Conservation (phyloP, 768 basidiomycete genomes). For the Gymnopilus dilepis region DNA sequence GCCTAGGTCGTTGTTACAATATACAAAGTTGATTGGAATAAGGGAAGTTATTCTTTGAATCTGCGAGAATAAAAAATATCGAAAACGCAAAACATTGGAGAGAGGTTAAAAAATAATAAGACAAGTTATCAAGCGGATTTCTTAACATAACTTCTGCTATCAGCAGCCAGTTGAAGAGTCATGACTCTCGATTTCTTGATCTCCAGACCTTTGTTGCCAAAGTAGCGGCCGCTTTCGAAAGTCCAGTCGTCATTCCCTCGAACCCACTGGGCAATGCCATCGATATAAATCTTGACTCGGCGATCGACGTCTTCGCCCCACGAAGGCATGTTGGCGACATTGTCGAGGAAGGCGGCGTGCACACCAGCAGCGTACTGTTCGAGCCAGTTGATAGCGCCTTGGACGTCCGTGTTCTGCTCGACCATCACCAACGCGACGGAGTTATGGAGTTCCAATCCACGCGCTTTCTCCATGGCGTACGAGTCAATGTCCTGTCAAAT, state of each 20-base stretch:
- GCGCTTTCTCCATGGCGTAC: slow-evolving; percentile 37
- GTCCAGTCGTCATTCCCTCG: slow-evolving; percentile 57
- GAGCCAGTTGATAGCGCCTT: slow-evolving; percentile 47
- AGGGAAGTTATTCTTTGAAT: too few relatives aligned
- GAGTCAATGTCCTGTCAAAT: slow-evolving; percentile 31
- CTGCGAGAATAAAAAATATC: too few relatives aligned
- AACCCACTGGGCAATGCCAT: slow-evolving; percentile 59
- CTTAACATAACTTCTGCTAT: slow-evolving; percentile 7
- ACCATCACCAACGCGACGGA: slow-evolving; percentile 57
- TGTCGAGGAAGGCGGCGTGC: slow-evolving; percentile 41
- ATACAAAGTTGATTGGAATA: too few relatives aligned
- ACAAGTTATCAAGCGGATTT: background rate
- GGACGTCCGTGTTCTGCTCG: slow-evolving; percentile 38
- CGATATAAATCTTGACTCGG: slow-evolving; percentile 40
- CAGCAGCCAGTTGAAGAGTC: slow-evolving; percentile 19
- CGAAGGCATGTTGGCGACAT: slow-evolving; percentile 43
- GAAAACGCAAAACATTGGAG: too few relatives aligned
- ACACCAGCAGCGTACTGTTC: slow-evolving; percentile 41
- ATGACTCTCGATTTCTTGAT: slow-evolving; percentile 27
- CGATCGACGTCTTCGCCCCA: slow-evolving; percentile 46
- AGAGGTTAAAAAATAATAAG: background rate
- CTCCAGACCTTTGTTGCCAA: slow-evolving; percentile 33
- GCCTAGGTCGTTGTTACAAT: too few relatives aligned
- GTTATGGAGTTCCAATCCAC: slow-evolving; percentile 43
- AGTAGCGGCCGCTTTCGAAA: slow-evolving; percentile 52